These are phyloP conservation scores for Schoenoplectus tabernaemontani DNA, from an alignment of 202 grass and related monocot genomes.

Conservation along the genomic window DNA sequence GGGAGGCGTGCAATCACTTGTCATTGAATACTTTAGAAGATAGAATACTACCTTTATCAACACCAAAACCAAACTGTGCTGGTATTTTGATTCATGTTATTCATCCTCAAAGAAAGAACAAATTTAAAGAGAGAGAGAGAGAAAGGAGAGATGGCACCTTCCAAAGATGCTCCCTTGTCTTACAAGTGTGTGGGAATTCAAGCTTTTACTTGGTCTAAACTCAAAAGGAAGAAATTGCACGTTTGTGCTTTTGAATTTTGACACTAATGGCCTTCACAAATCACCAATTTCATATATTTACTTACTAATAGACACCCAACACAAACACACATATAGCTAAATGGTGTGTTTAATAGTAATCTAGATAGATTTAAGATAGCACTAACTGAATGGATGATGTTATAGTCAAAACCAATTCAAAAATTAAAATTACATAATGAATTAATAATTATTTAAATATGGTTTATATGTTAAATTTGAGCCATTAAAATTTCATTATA, in stretches of 20 bases:
- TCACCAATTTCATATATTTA: neutral
- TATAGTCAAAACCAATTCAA: too few species aligned
- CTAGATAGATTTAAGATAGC: too few species aligned
- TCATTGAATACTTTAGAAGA: constrained; percentile 20
- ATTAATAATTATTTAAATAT: neutral
- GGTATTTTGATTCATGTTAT: constrained; percentile 22
- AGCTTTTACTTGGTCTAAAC: constrained; percentile 21
- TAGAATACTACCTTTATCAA: constrained; percentile 17
- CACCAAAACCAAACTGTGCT: constrained; percentile 10
- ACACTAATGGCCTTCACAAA: neutral
- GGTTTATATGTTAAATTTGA: neutral
- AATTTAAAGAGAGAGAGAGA: neutral
- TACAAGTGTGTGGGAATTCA: constrained; percentile 17
- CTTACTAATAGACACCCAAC: neutral
- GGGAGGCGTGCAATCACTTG: constrained; percentile 31
- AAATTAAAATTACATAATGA: too few species aligned
- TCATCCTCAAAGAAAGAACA: constrained; percentile 25
- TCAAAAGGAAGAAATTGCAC: constrained; percentile 13
- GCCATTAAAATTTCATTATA: neutral
- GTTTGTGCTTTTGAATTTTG: neutral
- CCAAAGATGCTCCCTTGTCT: constrained; percentile 45
- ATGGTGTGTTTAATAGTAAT: too few species aligned
- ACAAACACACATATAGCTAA: neutral
- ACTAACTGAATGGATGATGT: too few species aligned
- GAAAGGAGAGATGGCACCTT: constrained; percentile 32